These are phyloP conservation scores for Draba incana DNA, from an alignment of 345 rosid genomes.

Conservation along the genomic window DNA sequence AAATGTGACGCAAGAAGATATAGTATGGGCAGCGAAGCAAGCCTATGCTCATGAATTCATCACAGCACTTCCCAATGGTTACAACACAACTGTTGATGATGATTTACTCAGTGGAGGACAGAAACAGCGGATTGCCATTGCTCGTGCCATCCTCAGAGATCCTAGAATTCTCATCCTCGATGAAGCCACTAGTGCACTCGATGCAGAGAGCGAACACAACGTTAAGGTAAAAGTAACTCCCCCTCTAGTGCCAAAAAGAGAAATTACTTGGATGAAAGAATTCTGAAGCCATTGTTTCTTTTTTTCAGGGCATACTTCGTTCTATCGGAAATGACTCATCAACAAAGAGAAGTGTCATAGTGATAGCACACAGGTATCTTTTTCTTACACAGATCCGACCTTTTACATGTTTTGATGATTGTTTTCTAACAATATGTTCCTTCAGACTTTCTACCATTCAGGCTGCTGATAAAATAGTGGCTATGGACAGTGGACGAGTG, in stretches of 20 bases:
- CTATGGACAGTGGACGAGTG: conserved; percentile 78
- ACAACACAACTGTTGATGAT: conserved; percentile 85
- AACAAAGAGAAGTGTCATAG: conserved; percentile 75
- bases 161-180: conserved; percentile 87
- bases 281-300: conserved; percentile 14
- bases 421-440: background rate
- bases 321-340: conserved; percentile 59
- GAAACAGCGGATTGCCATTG: conserved; percentile 96
- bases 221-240: conserved; percentile 57
- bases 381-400: conserved; percentile 5
- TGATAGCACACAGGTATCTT: conserved; percentile 83
- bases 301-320: conserved; percentile 77
- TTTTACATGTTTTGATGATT: background rate
- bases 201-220: conserved; percentile 98
- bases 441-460: conserved; percentile 90
- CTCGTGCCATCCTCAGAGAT: conserved; percentile 95
- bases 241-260: conserved; percentile 1
- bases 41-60: conserved; percentile 96
- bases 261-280: conserved; percentile 11
- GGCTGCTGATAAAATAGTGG: conserved; percentile 92
- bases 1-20: conserved; percentile 69
- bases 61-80: conserved; percentile 79
- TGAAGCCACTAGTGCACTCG: conserved; percentile 96
- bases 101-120: conserved; percentile 98
- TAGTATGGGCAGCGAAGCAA: conserved; percentile 89